Base-by-base conservation (phyloP, 1,284 basidiomycete genomes). In the Austroboletus novae-zelandiae region DNA sequence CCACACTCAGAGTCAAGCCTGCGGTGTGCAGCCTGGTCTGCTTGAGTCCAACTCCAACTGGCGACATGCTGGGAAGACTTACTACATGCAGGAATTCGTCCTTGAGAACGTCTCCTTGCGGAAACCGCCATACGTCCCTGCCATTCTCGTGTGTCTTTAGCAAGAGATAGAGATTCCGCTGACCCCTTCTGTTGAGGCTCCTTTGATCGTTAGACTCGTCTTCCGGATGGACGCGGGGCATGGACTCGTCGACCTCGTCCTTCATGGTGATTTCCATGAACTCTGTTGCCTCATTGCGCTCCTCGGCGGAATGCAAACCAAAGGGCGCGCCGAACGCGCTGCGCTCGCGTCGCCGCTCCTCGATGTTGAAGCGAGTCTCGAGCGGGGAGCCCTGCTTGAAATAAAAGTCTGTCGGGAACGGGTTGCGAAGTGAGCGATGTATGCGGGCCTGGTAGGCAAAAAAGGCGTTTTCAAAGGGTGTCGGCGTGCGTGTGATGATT, bases 381-480 rank as follows among this genome's bases (percentile, higher is more conserved):
- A 96, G 81, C 4, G 93, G 78, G 0, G 92, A 92, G 1, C 94
- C 95, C 52, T 87, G 84, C 71, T 95, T 95, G 79, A 98, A 98
- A 77, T 97, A 98, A 70, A 97, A 96, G 40, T 93, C 86, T 50
- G 84, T 80, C 15, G 92, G 88, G 69, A 94, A 87, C 0, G 95
- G 94, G 64, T 94, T 94, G 65, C 89, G 86, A 39, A 98, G 74
- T 6, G 93, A 88, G 58, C 91, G 86, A 57, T 86, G 83, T 57
- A 98, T 82, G 47, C 87, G 81, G 10, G 83, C 78, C 66, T 94
- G 91, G 79, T 97, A 97, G 45, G 81, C 76, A 72, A 91, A 89
- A 72, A 93, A 97, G 11, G 93, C 84, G 59, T 78, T 74, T 72
- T 96, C 95, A 61, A 98, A 89, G 2, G 79, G 74, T 0, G 81